These are phyloP conservation scores for Coffea eugenioides DNA, from an alignment of 257 asterid species.

Conservation along the genomic window DNA sequence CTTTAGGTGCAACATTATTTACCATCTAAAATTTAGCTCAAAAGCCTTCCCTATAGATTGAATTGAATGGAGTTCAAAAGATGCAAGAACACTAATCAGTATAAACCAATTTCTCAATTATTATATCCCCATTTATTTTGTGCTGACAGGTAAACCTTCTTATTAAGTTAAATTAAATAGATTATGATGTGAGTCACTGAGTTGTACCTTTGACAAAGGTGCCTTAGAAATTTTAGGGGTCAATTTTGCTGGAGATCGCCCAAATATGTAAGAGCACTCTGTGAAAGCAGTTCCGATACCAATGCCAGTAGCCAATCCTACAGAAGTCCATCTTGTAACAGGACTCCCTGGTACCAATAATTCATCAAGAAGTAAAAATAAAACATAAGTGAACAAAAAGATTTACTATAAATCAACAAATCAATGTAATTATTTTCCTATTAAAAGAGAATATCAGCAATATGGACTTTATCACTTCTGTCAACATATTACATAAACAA, in stretches of 20 bases:
- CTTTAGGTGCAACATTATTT: not conserved
- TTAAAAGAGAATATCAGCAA: not conserved
- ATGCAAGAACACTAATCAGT: not conserved
- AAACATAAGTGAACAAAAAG: not conserved
- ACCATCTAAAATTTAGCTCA: not conserved
- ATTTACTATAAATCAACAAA: not conserved
- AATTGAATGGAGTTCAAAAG: not conserved
- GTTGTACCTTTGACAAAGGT: conserved; percentile 48
- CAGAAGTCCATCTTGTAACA: conserved; percentile 85
- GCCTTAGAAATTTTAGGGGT: conserved; percentile 34
- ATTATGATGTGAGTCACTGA: not conserved
- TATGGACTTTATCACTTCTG: not conserved
- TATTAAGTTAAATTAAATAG: not conserved
- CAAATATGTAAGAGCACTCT: conserved; percentile 70
- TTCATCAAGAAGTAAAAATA: not conserved
- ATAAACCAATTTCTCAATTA: not conserved
- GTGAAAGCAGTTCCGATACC: conserved; percentile 89
- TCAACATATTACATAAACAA: not conserved
- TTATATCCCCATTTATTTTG: not conserved
- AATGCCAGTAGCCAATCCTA: conserved; percentile 80
- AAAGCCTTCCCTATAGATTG: not conserved
- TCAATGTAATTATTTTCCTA: not conserved
- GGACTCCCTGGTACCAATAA: conserved; percentile 68
- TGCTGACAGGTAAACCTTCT: not conserved
- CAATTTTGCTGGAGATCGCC: conserved; percentile 43